Evolutionary conservation across 1,284 basidiomycete species (phyloP).

Genomic region (Chiua sp.): DNA sequence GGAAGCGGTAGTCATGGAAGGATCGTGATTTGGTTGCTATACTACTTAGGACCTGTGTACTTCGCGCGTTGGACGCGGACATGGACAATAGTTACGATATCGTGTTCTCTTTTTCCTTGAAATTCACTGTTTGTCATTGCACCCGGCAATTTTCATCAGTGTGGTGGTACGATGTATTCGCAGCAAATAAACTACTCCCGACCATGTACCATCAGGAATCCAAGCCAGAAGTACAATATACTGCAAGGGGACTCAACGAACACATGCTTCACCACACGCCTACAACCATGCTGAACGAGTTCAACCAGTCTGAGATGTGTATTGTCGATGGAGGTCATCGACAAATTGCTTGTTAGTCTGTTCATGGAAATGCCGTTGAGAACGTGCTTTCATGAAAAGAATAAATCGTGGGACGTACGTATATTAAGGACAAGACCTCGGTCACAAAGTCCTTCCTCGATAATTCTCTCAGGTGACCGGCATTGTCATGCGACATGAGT

Average conservation of each 20-base stretch:
- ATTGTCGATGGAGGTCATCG: constrained; percentile 55
- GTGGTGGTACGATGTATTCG: constrained; percentile 19
- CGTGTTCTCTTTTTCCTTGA: not conserved
- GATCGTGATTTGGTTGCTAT: too few relatives aligned
- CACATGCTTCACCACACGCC: not conserved
- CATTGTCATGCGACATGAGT: constrained; percentile 23
- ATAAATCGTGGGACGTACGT: constrained; percentile 51
- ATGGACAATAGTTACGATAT: not conserved
- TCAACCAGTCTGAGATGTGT: constrained; percentile 39
- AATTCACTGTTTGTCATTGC: not conserved
- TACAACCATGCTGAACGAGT: not conserved
- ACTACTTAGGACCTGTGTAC: too few relatives aligned
- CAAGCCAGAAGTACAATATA: constrained; percentile 3
- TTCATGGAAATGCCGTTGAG: constrained; percentile 5
- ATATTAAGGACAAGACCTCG: constrained; percentile 70
- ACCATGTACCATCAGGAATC: constrained; percentile 10
- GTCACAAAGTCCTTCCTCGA: constrained; percentile 68
- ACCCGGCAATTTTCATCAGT: not conserved
- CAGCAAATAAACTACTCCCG: constrained; percentile 17
- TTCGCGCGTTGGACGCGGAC: too few relatives aligned
- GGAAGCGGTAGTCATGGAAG: too few relatives aligned
- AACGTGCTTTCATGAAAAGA: not conserved
- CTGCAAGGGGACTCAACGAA: not conserved
- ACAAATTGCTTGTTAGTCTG: constrained; percentile 58
- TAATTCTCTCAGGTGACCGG: constrained; percentile 32